These are phyloP conservation scores for Coemansia nantahalensis DNA, from an alignment of 192 early-diverging fungal species.

Conservation along the genomic window DNA sequence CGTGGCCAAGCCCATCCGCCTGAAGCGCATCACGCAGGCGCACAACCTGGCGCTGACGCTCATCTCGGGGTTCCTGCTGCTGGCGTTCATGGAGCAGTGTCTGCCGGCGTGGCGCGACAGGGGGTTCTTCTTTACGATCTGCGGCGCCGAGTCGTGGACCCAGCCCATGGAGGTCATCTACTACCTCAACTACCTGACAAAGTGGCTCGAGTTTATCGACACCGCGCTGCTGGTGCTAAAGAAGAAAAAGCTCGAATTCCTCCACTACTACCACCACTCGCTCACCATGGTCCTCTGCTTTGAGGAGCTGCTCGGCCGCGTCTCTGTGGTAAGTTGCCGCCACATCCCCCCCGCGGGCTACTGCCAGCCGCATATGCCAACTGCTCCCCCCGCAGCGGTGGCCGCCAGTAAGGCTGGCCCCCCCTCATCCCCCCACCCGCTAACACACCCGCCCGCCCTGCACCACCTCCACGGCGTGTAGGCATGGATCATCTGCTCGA, in stretches of 20 bases:
- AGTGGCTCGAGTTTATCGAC: conserved; percentile 90
- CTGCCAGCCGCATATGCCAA: conserved; percentile 1
- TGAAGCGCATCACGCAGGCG: conserved; percentile 67
- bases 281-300: conserved; percentile 88
- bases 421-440: not conserved
- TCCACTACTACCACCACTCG: conserved; percentile 94
- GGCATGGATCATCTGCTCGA: conserved; percentile 55
- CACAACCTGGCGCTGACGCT: conserved; percentile 81
- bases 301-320: conserved; percentile 72
- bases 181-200: conserved; percentile 91
- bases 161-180: conserved; percentile 80
- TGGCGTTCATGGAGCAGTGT: conserved; percentile 77
- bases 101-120: conserved; percentile 65
- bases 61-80: conserved; percentile 69
- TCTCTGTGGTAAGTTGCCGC: conserved; percentile 80
- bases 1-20: conserved; percentile 51
- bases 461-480: conserved; percentile 9
- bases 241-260: conserved; percentile 87
- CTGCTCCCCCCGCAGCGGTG: too few relatives aligned
- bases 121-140: conserved; percentile 74
- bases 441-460: too few relatives aligned
- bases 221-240: conserved; percentile 83
- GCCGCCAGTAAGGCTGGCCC: too few relatives aligned
- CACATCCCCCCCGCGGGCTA: not conserved
- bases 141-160: conserved; percentile 68